These are phyloP conservation scores for Magnusiomyces tetraspermus DNA, from an alignment of 1,139 yeast genomes.

Conservation along the genomic window DNA sequence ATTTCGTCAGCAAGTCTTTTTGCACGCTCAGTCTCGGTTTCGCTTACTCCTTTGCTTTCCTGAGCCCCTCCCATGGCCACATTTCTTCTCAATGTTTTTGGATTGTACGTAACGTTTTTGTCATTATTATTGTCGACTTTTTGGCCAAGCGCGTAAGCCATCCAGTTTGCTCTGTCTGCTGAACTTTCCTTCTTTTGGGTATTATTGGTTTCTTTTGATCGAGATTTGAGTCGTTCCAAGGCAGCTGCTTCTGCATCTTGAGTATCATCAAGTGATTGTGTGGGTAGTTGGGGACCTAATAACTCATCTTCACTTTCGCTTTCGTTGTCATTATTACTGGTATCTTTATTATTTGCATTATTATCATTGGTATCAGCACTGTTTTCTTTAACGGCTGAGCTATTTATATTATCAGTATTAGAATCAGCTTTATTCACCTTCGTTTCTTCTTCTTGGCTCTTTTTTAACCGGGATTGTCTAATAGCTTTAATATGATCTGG, in stretches of 20 bases:
- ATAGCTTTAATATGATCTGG: constrained; percentile 10
- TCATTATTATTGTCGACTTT: constrained; percentile 1
- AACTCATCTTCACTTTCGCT: constrained; percentile 3
- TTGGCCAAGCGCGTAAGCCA: constrained; percentile 13
- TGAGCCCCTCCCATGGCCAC: background rate
- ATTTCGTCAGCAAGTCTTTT: constrained; percentile 15
- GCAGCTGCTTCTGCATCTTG: constrained; percentile 11
- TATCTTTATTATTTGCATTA: background rate
- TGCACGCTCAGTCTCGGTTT: constrained; percentile 10
- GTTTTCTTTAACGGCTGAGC: background rate
- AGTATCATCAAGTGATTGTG: background rate
- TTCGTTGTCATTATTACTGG: constrained; percentile 4
- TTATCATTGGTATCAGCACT: too few species aligned
- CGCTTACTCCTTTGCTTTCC: background rate
- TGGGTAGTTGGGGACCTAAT: constrained; percentile 14
- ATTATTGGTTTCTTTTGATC: background rate
- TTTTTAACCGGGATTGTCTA: constrained; percentile 3
- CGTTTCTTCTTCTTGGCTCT: background rate
- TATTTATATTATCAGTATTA: too few species aligned
- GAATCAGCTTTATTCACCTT: background rate
- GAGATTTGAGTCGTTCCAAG: constrained; percentile 7
- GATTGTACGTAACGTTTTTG: constrained; percentile 10
- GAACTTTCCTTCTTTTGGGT: background rate
- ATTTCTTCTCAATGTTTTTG: constrained; percentile 15
- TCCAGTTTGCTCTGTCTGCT: constrained; percentile 14